Evolutionary conservation across 805 yeast species (phyloP).

Genomic region (Suhomyces prunicola): DNA sequence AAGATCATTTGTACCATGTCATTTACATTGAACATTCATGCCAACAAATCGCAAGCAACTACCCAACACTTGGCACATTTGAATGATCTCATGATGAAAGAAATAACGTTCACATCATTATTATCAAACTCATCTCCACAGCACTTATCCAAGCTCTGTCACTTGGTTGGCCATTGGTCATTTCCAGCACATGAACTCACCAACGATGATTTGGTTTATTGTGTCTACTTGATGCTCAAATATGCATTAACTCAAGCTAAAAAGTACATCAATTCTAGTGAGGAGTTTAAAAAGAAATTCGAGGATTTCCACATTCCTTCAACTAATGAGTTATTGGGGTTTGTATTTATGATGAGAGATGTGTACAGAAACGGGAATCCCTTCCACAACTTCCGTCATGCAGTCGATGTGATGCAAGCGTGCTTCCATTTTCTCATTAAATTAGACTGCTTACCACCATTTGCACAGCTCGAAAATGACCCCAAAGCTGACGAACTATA

Average conservation of each 20-base stretch:
- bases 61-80: conserved; percentile 19
- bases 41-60: conserved; percentile 23
- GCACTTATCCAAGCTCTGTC: conserved; percentile 29
- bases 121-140: conserved; percentile 21
- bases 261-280: conserved; percentile 2
- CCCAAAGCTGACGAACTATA: conserved; percentile 28
- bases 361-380: conserved; percentile 82
- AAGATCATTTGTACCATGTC: conserved; percentile 34
- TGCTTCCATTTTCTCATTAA: conserved; percentile 61
- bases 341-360: conserved; percentile 68
- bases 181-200: conserved; percentile 66
- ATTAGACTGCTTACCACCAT: conserved; percentile 37
- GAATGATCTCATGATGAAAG: conserved; percentile 23
- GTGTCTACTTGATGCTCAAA: conserved; percentile 54
- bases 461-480: conserved; percentile 33
- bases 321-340: conserved; percentile 48
- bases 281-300: neutral
- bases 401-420: conserved; percentile 92
- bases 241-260: conserved; percentile 35
- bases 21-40: conserved; percentile 21
- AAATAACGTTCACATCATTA: conserved; percentile 29
- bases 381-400: conserved; percentile 94
- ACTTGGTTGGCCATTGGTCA: conserved; percentile 57
- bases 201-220: conserved; percentile 62
- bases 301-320: conserved; percentile 12